Evolutionary conservation across 148 eudicot genomes (phyloP), one percentile per base, ranked within the genome.

Genomic region (Polygonum aviculare): DNA sequence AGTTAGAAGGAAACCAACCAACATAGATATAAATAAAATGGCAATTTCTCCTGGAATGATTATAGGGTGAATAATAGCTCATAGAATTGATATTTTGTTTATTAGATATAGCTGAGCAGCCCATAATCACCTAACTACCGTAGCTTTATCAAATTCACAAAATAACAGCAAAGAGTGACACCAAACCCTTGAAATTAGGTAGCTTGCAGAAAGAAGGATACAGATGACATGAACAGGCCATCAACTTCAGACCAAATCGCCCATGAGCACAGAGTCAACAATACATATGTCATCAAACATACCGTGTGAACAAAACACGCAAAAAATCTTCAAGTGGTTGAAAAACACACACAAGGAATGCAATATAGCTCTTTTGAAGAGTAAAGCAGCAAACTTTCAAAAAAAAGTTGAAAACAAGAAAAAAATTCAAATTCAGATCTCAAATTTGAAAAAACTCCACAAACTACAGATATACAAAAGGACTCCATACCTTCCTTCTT

Each of bases 401-500:
- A 6, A n/a, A 26, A 55, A n/a, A n/a, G n/a, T n/a, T n/a, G n/a
- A n/a, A n/a, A n/a, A n/a, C n/a, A n/a, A n/a, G n/a, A n/a, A n/a
- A 9, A 26, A 62, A 62, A 26, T 22, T 60, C 36, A 15, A 21
- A 15, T 60, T 31, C 69, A 60, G 38, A 60, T 60, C 67, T 60
- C 67, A 67, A 67, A 67, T 21, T 57, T 21, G 7, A 51, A 51
- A 12, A 15, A 35, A 15, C 44, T 63, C 35, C 16, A 10, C 69
- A 67, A 67, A 67, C 15, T 67, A 63, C 44, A 35, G 67, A 26
- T 5, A 44, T 35, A 67, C 71, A n/a, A 35, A n/a, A 11, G 15
- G 71, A 67, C 15, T 44, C 10, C 19, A 6, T 67, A 67, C 72
- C 72, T 67, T 67, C 72, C 21, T 67, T 67, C 72, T 18, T 67